A percentile compares a stretch with the other conserved stretches of the same genome.
Conservation (phyloP, 1,284 basidiomycete genomes). For the Tilletia walkeri region DNA sequence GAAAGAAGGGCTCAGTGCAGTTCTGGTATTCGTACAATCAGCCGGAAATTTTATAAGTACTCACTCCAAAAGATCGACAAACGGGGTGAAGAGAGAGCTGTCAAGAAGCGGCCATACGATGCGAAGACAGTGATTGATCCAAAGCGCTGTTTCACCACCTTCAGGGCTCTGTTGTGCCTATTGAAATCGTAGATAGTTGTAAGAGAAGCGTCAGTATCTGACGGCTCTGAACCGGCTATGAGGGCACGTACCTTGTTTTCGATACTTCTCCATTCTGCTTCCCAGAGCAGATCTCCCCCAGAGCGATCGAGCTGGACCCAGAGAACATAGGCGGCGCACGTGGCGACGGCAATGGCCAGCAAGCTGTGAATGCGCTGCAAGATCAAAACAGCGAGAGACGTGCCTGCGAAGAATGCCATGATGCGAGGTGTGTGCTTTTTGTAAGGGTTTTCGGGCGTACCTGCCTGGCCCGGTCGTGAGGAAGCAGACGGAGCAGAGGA, state of each 20-base stretch:
- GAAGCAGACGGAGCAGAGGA: neutral
- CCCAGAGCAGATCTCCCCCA: conserved; percentile 33
- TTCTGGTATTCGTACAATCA: neutral
- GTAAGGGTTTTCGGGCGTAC: conserved; percentile 21
- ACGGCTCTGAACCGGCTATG: neutral
- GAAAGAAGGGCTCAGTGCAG: neutral
- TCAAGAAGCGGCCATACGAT: conserved; percentile 49
- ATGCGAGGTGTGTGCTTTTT: conserved; percentile 34
- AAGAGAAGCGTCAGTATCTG: neutral
- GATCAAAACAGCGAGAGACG: conserved; percentile 29
- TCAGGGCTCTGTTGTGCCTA: neutral
- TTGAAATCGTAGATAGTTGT: neutral
- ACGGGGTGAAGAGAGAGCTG: conserved; percentile 47
- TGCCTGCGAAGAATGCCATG: conserved; percentile 37
- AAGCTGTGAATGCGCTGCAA: conserved; percentile 30
- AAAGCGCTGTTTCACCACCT: conserved; percentile 41
- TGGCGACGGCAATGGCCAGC: conserved; percentile 25
- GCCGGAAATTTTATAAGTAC: neutral
- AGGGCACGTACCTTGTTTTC: conserved; percentile 20
- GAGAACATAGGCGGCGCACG: conserved; percentile 30
- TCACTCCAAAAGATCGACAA: conserved; percentile 47
- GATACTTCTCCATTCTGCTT: conserved; percentile 22
- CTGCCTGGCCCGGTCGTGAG: too few species aligned
- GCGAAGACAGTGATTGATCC: conserved; percentile 46
- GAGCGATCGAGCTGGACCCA: conserved; percentile 29